phyloP scores from a whole-genome alignment of 1,284 basidiomycete genomes.

The Fomitopsis betulina region DNA sequence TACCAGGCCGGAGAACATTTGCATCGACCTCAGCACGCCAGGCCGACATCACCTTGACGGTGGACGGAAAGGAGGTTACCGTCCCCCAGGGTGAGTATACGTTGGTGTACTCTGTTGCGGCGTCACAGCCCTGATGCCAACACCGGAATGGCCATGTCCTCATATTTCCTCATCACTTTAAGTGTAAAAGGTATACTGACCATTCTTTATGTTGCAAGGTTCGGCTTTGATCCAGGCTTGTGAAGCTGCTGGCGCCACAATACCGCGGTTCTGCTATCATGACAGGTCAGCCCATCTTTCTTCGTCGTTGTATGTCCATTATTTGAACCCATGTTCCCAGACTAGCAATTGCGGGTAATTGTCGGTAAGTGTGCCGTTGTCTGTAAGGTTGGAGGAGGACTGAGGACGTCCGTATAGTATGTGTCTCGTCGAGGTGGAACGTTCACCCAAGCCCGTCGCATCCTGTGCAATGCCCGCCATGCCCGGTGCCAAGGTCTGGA shows the following conservation, averaged over 20 bases:
- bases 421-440: conserved; percentile 97
- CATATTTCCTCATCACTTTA: background rate
- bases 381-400: background rate
- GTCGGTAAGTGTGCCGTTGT: conserved; percentile 57
- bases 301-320: background rate
- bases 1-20: conserved; percentile 52
- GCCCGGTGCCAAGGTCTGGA: conserved; percentile 95
- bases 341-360: conserved; percentile 93
- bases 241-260: conserved; percentile 76
- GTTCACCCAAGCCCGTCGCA: conserved; percentile 91
- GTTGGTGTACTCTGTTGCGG: conserved; percentile 80
- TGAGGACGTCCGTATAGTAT: conserved; percentile 47
- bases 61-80: conserved; percentile 92
- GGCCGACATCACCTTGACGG: conserved; percentile 85
- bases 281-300: conserved; percentile 54
- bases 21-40: conserved; percentile 59
- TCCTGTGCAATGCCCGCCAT: conserved; percentile 97
- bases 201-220: conserved; percentile 42
- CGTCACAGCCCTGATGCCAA: background rate
- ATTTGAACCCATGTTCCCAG: conserved; percentile 30
- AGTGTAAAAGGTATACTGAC: background rate
- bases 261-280: conserved; percentile 93
- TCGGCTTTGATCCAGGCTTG: conserved; percentile 97
- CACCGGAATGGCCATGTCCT: background rate
- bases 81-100: conserved; percentile 75